phyloP scores from a whole-genome alignment of 2,329 filamentous ascomycete species.

The Paracamarosporium sp. region DNA sequence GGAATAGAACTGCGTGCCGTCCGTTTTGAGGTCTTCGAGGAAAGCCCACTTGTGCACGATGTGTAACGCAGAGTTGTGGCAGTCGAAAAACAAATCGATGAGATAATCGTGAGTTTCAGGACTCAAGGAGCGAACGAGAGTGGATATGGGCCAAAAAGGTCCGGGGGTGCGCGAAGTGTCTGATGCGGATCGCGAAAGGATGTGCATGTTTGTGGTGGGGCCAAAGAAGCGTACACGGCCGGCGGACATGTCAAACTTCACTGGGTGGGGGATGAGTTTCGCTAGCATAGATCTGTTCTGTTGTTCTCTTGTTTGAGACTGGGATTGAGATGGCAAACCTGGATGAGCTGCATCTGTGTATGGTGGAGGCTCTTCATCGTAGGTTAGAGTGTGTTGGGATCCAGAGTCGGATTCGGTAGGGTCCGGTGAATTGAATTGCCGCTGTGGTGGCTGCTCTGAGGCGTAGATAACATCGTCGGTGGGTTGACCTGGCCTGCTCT shows the following conservation, averaged over 20 bases:
- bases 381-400: conserved; percentile 12
- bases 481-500: conserved; percentile 11
- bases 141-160: conserved; percentile 52
- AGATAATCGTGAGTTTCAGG: conserved; percentile 57
- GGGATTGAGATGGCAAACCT: not conserved
- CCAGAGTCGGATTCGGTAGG: conserved; percentile 15
- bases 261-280: conserved; percentile 53
- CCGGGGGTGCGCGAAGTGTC: conserved; percentile 36
- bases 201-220: conserved; percentile 58
- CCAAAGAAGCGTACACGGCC: conserved; percentile 58
- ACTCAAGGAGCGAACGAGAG: conserved; percentile 52
- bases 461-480: not conserved
- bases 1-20: conserved; percentile 52
- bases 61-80: conserved; percentile 56
- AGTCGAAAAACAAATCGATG: conserved; percentile 56
- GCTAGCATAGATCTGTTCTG: conserved; percentile 46
- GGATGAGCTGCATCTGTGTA: conserved; percentile 12
- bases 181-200: conserved; percentile 47
- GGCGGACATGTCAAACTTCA: conserved; percentile 56
- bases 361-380: conserved; percentile 14
- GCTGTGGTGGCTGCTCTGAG: not conserved
- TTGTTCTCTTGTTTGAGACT: conserved; percentile 34
- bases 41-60: conserved; percentile 56
- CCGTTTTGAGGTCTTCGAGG: conserved; percentile 50
- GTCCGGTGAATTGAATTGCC: not conserved